A percentile compares a stretch with the other conserved stretches of the same genome.
Evolutionary conservation across 805 yeast species (phyloP).

Genomic region (Saturnispora ahearnii): DNA sequence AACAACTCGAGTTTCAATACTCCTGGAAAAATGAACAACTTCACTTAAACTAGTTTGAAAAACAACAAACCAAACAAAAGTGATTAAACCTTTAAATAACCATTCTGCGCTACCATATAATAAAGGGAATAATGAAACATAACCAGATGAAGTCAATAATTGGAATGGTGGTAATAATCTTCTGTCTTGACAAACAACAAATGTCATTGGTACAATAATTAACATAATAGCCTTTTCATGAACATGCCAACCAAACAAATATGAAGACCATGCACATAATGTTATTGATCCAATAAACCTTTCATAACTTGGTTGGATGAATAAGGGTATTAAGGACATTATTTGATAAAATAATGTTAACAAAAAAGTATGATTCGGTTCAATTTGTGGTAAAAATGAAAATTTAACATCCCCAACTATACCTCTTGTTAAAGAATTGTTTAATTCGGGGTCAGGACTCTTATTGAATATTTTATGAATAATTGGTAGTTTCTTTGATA

Average conservation of each 20-base stretch:
- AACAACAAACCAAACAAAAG: slow-evolving; percentile 78
- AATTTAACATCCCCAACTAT: slow-evolving; percentile 87
- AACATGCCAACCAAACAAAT: slow-evolving; percentile 96
- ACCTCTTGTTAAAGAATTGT: slow-evolving; percentile 54
- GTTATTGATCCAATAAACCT: slow-evolving; percentile 80
- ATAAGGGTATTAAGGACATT: slow-evolving; percentile 62
- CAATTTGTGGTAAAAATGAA: slow-evolving; percentile 67
- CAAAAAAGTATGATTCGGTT: slow-evolving; percentile 68
- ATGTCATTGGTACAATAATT: slow-evolving; percentile 79
- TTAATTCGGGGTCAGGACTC: background rate
- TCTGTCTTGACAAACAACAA: slow-evolving; percentile 62
- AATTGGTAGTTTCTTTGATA: slow-evolving; percentile 12
- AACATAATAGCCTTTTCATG: slow-evolving; percentile 95
- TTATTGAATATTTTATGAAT: slow-evolving; percentile 11
- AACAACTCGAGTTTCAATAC: slow-evolving; percentile 40
- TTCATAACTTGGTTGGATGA: slow-evolving; percentile 62
- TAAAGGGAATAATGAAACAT: slow-evolving; percentile 82
- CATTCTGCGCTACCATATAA: slow-evolving; percentile 74
- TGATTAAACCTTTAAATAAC: slow-evolving; percentile 64
- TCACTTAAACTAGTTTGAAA: slow-evolving; percentile 65
- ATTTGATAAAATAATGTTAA: slow-evolving; percentile 80
- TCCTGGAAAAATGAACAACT: slow-evolving; percentile 41
- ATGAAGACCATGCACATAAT: slow-evolving; percentile 84
- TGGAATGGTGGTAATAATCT: slow-evolving; percentile 65
- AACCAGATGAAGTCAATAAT: slow-evolving; percentile 68